Conservation (phyloP, 768 basidiomycete species). For the Russula griseocarnosa region DNA sequence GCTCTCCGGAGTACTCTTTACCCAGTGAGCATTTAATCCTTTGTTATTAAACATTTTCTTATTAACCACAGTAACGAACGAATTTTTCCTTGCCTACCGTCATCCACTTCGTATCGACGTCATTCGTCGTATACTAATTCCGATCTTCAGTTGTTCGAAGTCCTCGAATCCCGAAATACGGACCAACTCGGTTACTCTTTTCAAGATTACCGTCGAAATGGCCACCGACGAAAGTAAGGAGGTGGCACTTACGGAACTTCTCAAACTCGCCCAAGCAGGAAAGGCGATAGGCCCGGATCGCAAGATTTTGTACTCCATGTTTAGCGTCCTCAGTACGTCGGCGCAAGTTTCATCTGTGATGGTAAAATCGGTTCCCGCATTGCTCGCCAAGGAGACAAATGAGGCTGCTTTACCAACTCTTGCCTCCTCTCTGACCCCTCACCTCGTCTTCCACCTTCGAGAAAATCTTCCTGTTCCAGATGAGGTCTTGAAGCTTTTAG, state of each 20-base stretch:
- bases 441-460: conserved; percentile 54
- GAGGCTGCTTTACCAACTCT: conserved; percentile 60
- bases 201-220: conserved; percentile 44
- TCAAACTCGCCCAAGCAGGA: conserved; percentile 71
- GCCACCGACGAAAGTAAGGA: conserved; percentile 40
- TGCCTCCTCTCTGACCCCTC: conserved; percentile 50
- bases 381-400: conserved; percentile 72
- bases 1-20: conserved; percentile 77
- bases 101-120: conserved; percentile 45
- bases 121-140: conserved; percentile 54
- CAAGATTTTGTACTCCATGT: conserved; percentile 78
- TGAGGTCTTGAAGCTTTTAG: conserved; percentile 47
- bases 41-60: conserved; percentile 14
- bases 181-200: conserved; percentile 50
- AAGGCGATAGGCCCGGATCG: conserved; percentile 90
- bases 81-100: conserved; percentile 55
- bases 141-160: conserved; percentile 64
- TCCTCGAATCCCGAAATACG: conserved; percentile 67
- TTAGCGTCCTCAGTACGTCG: conserved; percentile 50
- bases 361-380: conserved; percentile 40
- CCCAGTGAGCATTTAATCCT: conserved; percentile 42
- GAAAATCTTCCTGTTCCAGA: conserved; percentile 41
- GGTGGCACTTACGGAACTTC: conserved; percentile 56
- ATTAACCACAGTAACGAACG: conserved; percentile 44
- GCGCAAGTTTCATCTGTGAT: conserved; percentile 45